A percentile compares a stretch with the other conserved stretches of the same genome.
phyloP scores from a whole-genome alignment of 495 filamentous ascomycete genomes.

The Niebla homalea region DNA sequence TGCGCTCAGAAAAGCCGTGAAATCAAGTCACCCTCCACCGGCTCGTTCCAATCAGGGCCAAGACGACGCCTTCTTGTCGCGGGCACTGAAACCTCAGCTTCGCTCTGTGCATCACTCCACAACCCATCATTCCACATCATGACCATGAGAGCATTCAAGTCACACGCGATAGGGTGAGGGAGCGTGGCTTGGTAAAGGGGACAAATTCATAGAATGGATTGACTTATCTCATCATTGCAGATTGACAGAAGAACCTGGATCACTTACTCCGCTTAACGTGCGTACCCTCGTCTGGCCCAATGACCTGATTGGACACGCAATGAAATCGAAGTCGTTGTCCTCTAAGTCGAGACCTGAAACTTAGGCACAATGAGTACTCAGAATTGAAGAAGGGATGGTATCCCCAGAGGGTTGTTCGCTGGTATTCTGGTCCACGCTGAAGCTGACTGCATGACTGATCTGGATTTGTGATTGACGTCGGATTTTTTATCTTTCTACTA shows the following conservation, averaged over 20 bases:
- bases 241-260: background rate
- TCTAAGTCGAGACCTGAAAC: no score
- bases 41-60: conserved; percentile 32
- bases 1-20: conserved; percentile 49
- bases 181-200: conserved; percentile 56
- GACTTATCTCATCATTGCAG: conserved; percentile 85
- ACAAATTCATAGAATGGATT: conserved; percentile 97
- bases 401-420: background rate
- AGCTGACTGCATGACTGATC: no score
- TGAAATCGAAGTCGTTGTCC: no score
- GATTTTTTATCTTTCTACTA: no score
- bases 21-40: conserved; percentile 49
- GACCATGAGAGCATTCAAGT: conserved; percentile 17
- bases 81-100: conserved; percentile 30
- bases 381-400: no score
- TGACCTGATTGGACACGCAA: no score
- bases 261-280: no score
- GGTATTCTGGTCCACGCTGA: no score
- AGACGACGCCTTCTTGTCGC: conserved; percentile 41
- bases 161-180: conserved; percentile 54
- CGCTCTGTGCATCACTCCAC: conserved; percentile 52
- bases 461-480: no score
- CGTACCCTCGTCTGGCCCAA: no score
- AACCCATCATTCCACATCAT: conserved; percentile 62
- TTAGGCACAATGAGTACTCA: no score